phyloP scores from a whole-genome alignment of 2,329 filamentous ascomycete genomes.

The Penicillium psychrosexuale region DNA sequence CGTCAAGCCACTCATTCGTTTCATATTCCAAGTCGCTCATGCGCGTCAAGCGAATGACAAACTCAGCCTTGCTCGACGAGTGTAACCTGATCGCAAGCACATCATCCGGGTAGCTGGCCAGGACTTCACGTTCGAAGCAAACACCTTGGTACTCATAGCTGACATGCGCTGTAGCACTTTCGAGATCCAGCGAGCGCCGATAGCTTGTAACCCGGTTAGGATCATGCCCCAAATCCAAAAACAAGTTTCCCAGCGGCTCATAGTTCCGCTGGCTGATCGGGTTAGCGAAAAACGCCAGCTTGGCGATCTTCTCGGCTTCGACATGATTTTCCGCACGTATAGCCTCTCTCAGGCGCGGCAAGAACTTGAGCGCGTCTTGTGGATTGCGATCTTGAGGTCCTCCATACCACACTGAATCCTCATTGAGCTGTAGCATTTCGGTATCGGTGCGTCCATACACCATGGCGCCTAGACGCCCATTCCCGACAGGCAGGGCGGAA shows the following conservation, averaged over 20 bases:
- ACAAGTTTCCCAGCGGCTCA: slow-evolving; percentile 44
- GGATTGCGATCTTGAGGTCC: slow-evolving; percentile 46
- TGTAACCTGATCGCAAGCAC: slow-evolving; percentile 38
- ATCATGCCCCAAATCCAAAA: slow-evolving; percentile 42
- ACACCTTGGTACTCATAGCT: slow-evolving; percentile 38
- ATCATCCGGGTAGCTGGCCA: slow-evolving; percentile 45
- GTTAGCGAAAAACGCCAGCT: slow-evolving; percentile 45
- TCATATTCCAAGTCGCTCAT: slow-evolving; percentile 45
- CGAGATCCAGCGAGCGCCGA: slow-evolving; percentile 41
- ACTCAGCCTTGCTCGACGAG: slow-evolving; percentile 24
- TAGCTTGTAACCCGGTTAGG: slow-evolving; percentile 33
- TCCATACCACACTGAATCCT: slow-evolving; percentile 51
- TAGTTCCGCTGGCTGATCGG: slow-evolving; percentile 50
- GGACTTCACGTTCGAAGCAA: slow-evolving; percentile 36
- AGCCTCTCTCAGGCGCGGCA: slow-evolving; percentile 41
- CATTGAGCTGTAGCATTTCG: slow-evolving; percentile 48
- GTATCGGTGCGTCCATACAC: slow-evolving; percentile 45
- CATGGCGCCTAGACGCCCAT: slow-evolving; percentile 49
- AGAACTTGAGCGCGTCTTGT: slow-evolving; percentile 36
- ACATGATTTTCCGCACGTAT: slow-evolving; percentile 42
- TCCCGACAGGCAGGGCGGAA: slow-evolving; percentile 49
- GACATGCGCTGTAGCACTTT: slow-evolving; percentile 36
- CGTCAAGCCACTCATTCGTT: slow-evolving; percentile 46
- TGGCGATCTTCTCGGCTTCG: slow-evolving; percentile 44
- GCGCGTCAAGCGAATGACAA: slow-evolving; percentile 34